Percentiles rank a stretch among this genome's conserved stretches.
phyloP scores from a whole-genome alignment of 768 basidiomycete genomes.

The Scleroderma bovista region DNA sequence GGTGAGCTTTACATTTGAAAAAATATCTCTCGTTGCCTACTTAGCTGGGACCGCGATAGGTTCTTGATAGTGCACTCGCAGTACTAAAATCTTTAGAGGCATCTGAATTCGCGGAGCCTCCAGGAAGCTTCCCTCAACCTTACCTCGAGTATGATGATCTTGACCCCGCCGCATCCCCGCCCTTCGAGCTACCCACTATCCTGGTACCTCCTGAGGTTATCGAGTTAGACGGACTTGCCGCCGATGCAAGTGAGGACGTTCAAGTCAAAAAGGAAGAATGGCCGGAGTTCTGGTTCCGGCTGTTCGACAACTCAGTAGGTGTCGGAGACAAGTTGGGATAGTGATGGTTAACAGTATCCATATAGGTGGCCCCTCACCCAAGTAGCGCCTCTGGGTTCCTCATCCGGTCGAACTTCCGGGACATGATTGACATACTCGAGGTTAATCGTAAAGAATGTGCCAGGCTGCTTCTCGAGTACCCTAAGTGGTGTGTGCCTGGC shows the following conservation, averaged over 20 bases:
- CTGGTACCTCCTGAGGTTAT: conserved; percentile 86
- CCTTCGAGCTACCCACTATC: conserved; percentile 70
- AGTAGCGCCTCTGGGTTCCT: conserved; percentile 73
- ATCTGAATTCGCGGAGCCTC: conserved; percentile 52
- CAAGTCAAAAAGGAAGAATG: conserved; percentile 79
- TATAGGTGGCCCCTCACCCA: conserved; percentile 72
- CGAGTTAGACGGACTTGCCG: conserved; percentile 67
- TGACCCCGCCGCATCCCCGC: conserved; percentile 33
- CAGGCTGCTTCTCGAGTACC: conserved; percentile 76
- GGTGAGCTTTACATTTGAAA: conserved; percentile 34
- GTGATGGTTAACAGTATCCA: background rate
- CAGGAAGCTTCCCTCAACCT: conserved; percentile 58
- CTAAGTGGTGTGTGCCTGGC: conserved; percentile 75
- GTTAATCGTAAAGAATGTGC: conserved; percentile 96
- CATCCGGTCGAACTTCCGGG: conserved; percentile 66
- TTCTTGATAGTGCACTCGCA: conserved; percentile 66
- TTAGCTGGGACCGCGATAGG: conserved; percentile 34
- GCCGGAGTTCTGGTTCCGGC: conserved; percentile 62
- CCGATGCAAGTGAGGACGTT: conserved; percentile 65
- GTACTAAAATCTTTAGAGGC: conserved; percentile 59
- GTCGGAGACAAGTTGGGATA: conserved; percentile 5
- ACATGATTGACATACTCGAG: conserved; percentile 86
- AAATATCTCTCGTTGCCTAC: conserved; percentile 1
- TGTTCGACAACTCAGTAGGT: conserved; percentile 58
- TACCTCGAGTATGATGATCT: conserved; percentile 47